Percentiles rank a stretch among this genome's conserved stretches.
Evolutionary conservation across 2,329 filamentous ascomycete species (phyloP).

Genomic region (Arthroderma uncinatum): DNA sequence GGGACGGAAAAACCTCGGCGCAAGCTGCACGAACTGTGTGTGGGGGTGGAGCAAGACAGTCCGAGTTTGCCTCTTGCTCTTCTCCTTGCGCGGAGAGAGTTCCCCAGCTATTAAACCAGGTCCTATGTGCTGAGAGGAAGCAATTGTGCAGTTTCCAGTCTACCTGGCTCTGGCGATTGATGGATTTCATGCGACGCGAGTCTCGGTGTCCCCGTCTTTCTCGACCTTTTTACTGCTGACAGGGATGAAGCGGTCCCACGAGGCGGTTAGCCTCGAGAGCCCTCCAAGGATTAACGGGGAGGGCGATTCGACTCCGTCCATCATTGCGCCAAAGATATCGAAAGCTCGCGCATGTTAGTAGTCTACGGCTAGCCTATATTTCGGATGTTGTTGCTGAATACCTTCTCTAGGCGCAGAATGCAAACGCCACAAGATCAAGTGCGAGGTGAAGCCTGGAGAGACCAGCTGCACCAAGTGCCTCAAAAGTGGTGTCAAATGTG

Average conservation of each 20-base stretch:
- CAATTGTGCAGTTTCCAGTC: background rate
- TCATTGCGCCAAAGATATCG: conserved; percentile 26
- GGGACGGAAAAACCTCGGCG: background rate
- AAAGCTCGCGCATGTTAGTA: conserved; percentile 34
- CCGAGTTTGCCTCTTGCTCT: background rate
- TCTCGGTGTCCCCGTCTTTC: background rate
- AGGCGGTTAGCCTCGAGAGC: background rate
- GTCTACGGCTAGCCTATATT: conserved; percentile 11
- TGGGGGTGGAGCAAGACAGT: background rate
- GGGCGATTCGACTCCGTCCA: background rate
- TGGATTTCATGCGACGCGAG: conserved; percentile 1
- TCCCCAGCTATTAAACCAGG: background rate
- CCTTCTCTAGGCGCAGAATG: conserved; percentile 36
- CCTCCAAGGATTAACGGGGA: background rate
- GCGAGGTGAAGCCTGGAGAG: conserved; percentile 39
- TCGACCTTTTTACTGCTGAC: background rate
- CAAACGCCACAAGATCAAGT: conserved; percentile 46
- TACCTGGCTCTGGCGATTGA: background rate
- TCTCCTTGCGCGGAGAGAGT: background rate
- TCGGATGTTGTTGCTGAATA: conserved; percentile 7
- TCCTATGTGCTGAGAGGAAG: background rate
- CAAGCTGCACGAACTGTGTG: background rate
- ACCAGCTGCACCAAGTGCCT: conserved; percentile 40
- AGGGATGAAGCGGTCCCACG: conserved; percentile 6
- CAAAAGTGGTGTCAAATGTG: conserved; percentile 41